Conservation (phyloP, 2,329 filamentous ascomycete species). For the Beauveria brongniartii region DNA sequence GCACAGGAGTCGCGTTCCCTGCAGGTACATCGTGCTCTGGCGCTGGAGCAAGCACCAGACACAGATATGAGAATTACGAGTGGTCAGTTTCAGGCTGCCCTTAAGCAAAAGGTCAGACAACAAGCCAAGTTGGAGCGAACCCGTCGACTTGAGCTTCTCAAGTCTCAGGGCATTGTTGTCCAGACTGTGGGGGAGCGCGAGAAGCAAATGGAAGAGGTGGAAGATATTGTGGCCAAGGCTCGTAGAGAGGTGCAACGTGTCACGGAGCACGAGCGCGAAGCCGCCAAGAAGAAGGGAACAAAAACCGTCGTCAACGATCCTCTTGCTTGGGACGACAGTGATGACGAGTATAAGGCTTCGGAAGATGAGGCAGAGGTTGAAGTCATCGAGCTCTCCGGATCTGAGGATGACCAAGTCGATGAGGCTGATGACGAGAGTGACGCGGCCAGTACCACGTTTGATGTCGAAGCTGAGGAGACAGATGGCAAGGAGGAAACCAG, state of each 20-base stretch:
- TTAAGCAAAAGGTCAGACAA: slow-evolving; percentile 65
- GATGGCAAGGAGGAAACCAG: slow-evolving; percentile 18
- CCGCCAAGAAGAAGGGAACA: slow-evolving; percentile 56
- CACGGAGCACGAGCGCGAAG: slow-evolving; percentile 66
- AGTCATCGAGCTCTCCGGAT: slow-evolving; percentile 28
- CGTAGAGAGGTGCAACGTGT: slow-evolving; percentile 65
- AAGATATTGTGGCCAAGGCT: slow-evolving; percentile 81
- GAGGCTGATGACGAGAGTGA: slow-evolving; percentile 30
- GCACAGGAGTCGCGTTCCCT: slow-evolving; percentile 56
- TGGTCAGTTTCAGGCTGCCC: slow-evolving; percentile 57
- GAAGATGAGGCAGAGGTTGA: slow-evolving; percentile 29
- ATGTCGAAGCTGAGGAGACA: slow-evolving; percentile 29
- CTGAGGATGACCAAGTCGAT: slow-evolving; percentile 25
- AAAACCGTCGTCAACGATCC: slow-evolving; percentile 40
- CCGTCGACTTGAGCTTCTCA: slow-evolving; percentile 67
- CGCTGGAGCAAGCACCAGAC: slow-evolving; percentile 58
- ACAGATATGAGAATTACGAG: slow-evolving; percentile 55
- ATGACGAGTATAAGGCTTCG: slow-evolving; percentile 39
- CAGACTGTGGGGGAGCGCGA: slow-evolving; percentile 83
- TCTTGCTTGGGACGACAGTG: slow-evolving; percentile 49
- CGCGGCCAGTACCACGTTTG: slow-evolving; percentile 25
- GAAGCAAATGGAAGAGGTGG: slow-evolving; percentile 71
- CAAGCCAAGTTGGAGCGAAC: slow-evolving; percentile 75
- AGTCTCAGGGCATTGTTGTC: slow-evolving; percentile 70
- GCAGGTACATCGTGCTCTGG: slow-evolving; percentile 62